Conservation (phyloP, 2,329 filamentous ascomycete species). For the Alternaria sp. region DNA sequence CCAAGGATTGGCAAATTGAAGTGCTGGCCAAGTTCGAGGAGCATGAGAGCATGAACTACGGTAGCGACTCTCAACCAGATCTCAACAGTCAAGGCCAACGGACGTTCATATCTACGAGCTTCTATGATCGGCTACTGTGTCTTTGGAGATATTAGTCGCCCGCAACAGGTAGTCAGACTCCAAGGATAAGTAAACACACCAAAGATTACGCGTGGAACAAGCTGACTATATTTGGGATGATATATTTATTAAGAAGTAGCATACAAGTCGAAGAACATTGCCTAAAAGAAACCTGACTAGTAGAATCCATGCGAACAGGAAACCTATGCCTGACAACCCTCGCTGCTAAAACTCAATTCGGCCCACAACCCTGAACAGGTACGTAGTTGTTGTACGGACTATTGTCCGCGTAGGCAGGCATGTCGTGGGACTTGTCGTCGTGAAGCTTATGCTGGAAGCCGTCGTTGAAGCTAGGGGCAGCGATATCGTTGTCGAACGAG, state of each 20-base stretch:
- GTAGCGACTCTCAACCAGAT: slow-evolving; percentile 71
- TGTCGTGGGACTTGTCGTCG: background rate
- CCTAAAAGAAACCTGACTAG: background rate
- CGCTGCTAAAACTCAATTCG: background rate
- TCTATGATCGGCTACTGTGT: slow-evolving; percentile 77
- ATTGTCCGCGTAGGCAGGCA: no score
- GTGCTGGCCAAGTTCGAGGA: slow-evolving; percentile 79
- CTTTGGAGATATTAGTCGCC: slow-evolving; percentile 62
- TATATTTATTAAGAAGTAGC: background rate
- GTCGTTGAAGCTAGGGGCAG: background rate
- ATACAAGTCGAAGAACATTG: background rate
- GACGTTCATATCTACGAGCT: slow-evolving; percentile 75
- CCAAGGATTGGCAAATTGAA: slow-evolving; percentile 66
- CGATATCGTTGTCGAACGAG: background rate
- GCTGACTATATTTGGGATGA: background rate
- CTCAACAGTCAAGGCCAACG: slow-evolving; percentile 35
- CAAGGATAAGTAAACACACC: background rate
- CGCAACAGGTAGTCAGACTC: slow-evolving; percentile 1
- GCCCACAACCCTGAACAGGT: background rate
- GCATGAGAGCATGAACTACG: slow-evolving; percentile 96
- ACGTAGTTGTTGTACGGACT: background rate
- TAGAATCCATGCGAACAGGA: background rate
- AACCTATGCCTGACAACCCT: background rate
- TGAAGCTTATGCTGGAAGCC: background rate
- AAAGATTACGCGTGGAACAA: background rate